These are phyloP conservation scores for Hyaloscypha variabilis DNA, from an alignment of 495 filamentous ascomycete species.

Conservation along the genomic window DNA sequence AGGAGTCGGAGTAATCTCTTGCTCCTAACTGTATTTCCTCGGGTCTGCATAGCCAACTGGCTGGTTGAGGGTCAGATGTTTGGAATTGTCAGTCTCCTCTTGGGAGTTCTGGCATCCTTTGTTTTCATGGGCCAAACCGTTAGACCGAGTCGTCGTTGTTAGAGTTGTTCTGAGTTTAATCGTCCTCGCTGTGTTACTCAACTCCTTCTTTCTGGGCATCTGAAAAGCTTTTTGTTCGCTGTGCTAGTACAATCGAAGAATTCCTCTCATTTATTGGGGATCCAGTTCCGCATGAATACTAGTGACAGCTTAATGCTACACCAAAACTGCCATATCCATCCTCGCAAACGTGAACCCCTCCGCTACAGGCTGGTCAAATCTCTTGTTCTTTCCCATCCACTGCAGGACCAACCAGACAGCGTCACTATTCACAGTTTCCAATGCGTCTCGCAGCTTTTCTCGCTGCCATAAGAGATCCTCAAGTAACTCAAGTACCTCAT, in stretches of 20 bases:
- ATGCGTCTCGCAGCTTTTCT: conserved; percentile 49
- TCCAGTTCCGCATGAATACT: background rate
- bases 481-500: conserved; percentile 65
- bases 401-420: conserved; percentile 68
- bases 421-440: conserved; percentile 67
- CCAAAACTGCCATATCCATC: background rate
- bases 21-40: background rate
- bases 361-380: conserved; percentile 38
- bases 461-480: conserved; percentile 47
- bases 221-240: conserved; percentile 15
- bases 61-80: background rate
- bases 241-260: conserved; percentile 19
- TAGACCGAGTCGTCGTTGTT: conserved; percentile 3
- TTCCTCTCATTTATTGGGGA: conserved; percentile 7
- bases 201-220: conserved; percentile 22
- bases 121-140: background rate
- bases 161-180: conserved; percentile 12
- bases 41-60: background rate
- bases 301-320: background rate
- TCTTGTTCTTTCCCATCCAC: conserved; percentile 38
- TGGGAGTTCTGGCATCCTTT: background rate
- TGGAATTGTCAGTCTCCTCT: background rate
- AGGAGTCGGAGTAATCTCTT: conserved; percentile 55
- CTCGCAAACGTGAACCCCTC: conserved; percentile 33
- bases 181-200: conserved; percentile 14